Percentiles rank a stretch among this genome's conserved stretches.
phyloP scores from a whole-genome alignment of 2,329 filamentous ascomycete genomes.

The Clonostachys chloroleuca region DNA sequence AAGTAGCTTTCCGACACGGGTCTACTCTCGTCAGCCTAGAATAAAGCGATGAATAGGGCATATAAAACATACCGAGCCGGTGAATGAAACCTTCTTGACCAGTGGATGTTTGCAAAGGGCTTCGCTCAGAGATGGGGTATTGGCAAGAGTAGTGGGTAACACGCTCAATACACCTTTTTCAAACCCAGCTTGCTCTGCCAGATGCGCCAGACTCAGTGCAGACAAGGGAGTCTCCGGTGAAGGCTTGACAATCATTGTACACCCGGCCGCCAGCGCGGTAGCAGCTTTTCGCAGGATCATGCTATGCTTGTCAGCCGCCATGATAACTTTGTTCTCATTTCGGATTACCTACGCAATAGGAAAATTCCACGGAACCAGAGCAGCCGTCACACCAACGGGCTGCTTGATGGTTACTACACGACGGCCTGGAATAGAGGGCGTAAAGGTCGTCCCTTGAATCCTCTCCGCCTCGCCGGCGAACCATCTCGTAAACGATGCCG shows the following conservation, averaged over 20 bases:
- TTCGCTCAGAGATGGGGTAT: constrained; percentile 61
- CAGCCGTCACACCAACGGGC: constrained; percentile 25
- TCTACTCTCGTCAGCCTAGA: constrained; percentile 25
- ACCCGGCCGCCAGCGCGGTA: constrained; percentile 64
- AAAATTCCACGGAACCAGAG: constrained; percentile 52
- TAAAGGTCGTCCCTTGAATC: constrained; percentile 55
- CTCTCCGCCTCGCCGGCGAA: constrained; percentile 46
- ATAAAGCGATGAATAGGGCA: no score
- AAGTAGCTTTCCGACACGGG: constrained; percentile 64
- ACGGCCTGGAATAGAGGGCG: constrained; percentile 55
- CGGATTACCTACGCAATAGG: constrained; percentile 27
- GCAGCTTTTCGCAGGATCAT: constrained; percentile 42
- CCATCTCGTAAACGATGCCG: constrained; percentile 49
- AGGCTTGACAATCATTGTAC: constrained; percentile 72
- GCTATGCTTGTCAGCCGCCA: no score
- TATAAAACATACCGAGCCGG: constrained; percentile 45
- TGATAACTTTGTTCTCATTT: no score
- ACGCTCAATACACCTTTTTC: constrained; percentile 73
- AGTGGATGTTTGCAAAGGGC: constrained; percentile 63
- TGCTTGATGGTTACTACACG: constrained; percentile 66
- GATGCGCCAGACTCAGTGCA: constrained; percentile 52
- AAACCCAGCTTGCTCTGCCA: constrained; percentile 69
- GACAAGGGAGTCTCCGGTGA: constrained; percentile 73
- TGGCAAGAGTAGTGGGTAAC: constrained; percentile 53
- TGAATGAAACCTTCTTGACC: constrained; percentile 73